Conservation (phyloP, 164 flowering plant genomes). For the Nymphaea thermarum region DNA sequence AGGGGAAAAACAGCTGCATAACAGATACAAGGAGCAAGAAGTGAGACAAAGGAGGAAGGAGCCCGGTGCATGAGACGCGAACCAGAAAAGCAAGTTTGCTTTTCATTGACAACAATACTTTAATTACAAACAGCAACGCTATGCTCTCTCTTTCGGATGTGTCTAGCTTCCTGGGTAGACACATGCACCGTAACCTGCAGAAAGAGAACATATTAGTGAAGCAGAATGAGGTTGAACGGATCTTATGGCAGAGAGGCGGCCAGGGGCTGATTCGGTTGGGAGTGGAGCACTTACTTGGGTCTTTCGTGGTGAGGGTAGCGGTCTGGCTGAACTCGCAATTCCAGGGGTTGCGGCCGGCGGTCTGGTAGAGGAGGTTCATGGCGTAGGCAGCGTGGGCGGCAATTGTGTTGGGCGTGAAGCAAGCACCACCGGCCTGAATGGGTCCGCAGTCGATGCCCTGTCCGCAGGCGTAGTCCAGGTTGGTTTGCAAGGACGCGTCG, state of each 20-base stretch:
- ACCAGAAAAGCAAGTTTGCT: no score
- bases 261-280: no score
- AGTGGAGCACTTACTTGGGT: slow-evolving; percentile 52
- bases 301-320: slow-evolving; percentile 41
- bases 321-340: slow-evolving; percentile 73
- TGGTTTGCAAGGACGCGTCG: slow-evolving; percentile 49
- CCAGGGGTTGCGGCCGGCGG: slow-evolving; percentile 45
- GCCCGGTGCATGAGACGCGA: no score
- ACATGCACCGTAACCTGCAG: slow-evolving; percentile 31
- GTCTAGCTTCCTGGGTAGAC: slow-evolving; percentile 22
- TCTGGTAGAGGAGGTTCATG: slow-evolving; percentile 76
- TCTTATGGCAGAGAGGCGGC: no score
- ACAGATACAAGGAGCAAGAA: no score
- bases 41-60: no score
- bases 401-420: slow-evolving; percentile 60
- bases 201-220: background rate
- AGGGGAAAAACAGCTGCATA: no score
- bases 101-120: background rate
- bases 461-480: slow-evolving; percentile 71
- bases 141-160: slow-evolving; percentile 4
- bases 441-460: slow-evolving; percentile 55
- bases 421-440: slow-evolving; percentile 68
- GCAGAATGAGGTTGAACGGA: no score
- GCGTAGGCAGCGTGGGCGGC: slow-evolving; percentile 76
- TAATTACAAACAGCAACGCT: background rate